Base-by-base conservation (phyloP, 768 basidiomycete species). In the Kwoniella bestiolae region DNA sequence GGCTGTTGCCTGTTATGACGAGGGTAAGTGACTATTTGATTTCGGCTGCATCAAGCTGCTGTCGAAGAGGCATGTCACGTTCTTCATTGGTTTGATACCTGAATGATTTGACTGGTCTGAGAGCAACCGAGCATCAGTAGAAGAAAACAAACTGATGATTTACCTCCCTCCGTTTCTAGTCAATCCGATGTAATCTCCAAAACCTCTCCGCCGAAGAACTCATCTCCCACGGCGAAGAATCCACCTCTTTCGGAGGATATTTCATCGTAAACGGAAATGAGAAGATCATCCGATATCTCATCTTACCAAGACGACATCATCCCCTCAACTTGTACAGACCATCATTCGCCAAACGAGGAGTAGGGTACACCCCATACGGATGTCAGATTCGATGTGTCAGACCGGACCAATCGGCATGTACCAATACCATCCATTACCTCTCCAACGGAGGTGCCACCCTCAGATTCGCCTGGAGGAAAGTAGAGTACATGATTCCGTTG, bases 181-280 rank as follows among this genome's bases (percentile, higher is more conserved):
- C 95, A 8, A 88, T 87, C 23, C 85, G 95, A 64, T 99, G 96
- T 79, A 96, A 97, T 81, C 82, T 98, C n/a, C 88, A 89, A 49
- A 85, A 85, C 34, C 85, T 96, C 81, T 87, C 92, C 2, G 91
- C 95, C 8, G 86, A 90, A 8, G 90, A 92, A 50, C 88, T 99
- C 49, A 92, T 98, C 61, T 83, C 84, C 61, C 89, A 89, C 67
- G 90, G 95, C 78, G 96, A 99, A 85, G 96, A 99, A 76, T 89
- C 96, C 0, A 93, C 96, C 83, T 96, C 98, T 81, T 97, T 97
- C 76, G 96, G 96, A 57, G 96, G 95, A 29, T 98, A 99, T 83
- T 99, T 99, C 79, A 87, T 99, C 78, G 88, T 99, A 81, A 99
- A 99, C 80, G 96, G 96, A 67, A 98, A 97, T 82, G 96, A 99